Conservation (phyloP, 805 yeast species). For the Candida maesae region DNA sequence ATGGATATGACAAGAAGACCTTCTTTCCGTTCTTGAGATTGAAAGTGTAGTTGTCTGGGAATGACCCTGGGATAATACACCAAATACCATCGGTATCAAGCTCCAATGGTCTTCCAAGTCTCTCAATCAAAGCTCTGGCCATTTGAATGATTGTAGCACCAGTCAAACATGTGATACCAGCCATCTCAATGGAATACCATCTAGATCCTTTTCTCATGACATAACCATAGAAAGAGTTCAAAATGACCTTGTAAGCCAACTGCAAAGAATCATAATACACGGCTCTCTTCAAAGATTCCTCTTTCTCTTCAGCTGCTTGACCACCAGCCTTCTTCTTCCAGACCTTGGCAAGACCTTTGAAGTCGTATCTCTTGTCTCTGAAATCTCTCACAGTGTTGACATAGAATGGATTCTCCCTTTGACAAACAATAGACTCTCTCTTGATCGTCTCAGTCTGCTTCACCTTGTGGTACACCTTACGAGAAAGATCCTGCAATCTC, state of each 20-base stretch:
- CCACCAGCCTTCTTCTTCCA: conserved; percentile 82
- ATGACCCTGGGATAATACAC: conserved; percentile 93
- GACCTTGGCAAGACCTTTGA: conserved; percentile 86
- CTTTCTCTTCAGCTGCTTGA: conserved; percentile 54
- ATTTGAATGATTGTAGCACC: conserved; percentile 98
- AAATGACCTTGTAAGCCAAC: conserved; percentile 93
- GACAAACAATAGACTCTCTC: conserved; percentile 92
- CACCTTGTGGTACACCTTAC: conserved; percentile 77
- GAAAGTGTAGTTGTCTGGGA: conserved; percentile 84
- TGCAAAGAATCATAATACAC: conserved; percentile 93
- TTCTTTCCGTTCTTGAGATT: conserved; percentile 73
- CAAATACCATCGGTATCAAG: conserved; percentile 99
- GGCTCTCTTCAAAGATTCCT: conserved; percentile 92
- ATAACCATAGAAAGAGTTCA: conserved; percentile 95
- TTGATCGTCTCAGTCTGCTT: conserved; percentile 81
- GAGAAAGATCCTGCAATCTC: conserved; percentile 77
- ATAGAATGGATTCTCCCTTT: conserved; percentile 95
- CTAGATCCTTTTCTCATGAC: conserved; percentile 99
- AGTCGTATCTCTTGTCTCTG: conserved; percentile 94
- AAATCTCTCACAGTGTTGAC: conserved; percentile 91
- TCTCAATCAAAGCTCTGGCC: conserved; percentile 88
- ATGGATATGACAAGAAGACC: conserved; percentile 80
- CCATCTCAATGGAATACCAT: conserved; percentile 99
- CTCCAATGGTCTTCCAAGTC: conserved; percentile 93
- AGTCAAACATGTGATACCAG: conserved; percentile 96